Conservation (phyloP, 352 stramenopile genomes). For the Phytophthora pluvialis region DNA sequence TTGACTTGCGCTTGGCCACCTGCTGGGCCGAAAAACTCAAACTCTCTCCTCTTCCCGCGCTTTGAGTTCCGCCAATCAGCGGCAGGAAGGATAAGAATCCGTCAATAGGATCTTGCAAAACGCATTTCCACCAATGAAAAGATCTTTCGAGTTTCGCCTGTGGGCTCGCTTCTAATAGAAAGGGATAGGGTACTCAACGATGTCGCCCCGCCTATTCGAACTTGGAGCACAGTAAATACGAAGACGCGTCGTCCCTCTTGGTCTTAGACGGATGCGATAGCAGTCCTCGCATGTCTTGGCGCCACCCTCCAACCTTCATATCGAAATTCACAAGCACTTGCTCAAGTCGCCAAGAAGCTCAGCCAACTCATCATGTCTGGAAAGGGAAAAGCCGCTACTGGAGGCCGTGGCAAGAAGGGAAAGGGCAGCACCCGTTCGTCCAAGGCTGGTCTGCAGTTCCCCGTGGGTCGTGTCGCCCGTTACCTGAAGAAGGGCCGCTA, state of each 20-base stretch:
- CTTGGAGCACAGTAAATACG: not conserved
- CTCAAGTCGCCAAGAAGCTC: slow-evolving; percentile 34
- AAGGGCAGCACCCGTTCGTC: slow-evolving; percentile 72
- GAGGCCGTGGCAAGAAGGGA: slow-evolving; percentile 76
- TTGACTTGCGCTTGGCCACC: not conserved
- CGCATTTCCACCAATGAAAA: slow-evolving; percentile 22
- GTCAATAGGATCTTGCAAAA: slow-evolving; percentile 16
- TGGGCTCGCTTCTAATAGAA: slow-evolving; percentile 17
- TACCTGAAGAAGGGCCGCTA: slow-evolving; percentile 95
- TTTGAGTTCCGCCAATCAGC: slow-evolving; percentile 32
- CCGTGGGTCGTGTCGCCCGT: slow-evolving; percentile 94
- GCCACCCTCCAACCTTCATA: slow-evolving; percentile 12
- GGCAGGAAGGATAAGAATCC: not conserved
- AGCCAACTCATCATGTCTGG: slow-evolving; percentile 61
- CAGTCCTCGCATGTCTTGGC: not conserved
- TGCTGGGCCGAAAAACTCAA: slow-evolving; percentile 12
- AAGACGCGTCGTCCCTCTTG: slow-evolving; percentile 7
- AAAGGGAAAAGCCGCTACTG: slow-evolving; percentile 79
- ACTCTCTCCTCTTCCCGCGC: slow-evolving; percentile 10
- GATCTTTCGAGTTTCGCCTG: slow-evolving; percentile 13
- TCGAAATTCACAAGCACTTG: slow-evolving; percentile 38
- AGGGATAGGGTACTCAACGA: not conserved
- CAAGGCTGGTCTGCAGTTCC: slow-evolving; percentile 96
- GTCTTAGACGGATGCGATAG: slow-evolving; percentile 8
- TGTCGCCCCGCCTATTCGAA: slow-evolving; percentile 15